Evolutionary conservation across 768 basidiomycete genomes (phyloP), one percentile per base, ranked within the genome.

Genomic region (Mrakia gelida): DNA sequence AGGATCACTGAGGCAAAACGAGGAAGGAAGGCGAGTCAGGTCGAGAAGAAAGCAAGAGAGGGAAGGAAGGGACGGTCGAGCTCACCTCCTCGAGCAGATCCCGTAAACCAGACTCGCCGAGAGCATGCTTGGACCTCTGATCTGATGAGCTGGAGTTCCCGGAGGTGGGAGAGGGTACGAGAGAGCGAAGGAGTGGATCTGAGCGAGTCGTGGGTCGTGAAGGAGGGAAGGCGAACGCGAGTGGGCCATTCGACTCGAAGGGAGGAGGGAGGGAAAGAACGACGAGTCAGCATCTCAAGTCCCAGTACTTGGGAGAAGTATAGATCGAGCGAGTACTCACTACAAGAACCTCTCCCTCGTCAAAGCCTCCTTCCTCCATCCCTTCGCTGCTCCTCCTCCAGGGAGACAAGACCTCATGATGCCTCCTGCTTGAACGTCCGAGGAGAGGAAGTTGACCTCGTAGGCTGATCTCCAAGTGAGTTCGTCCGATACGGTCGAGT

Each of bases 121-220:
- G n/a, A 78, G 68, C 7, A 78, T 34, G 23, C 72, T 54, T 2
- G 77, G 77, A 16, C 72, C 71, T 23, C 73, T 63, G 32, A 78
- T 18, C 65, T 78, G 71, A 43, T 78, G 73, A 28, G 77, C 65
- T 21, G 59, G 77, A 0, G 77, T 65, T 11, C 73, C 62, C 4
- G 77, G 77, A 23, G 77, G 65, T 26, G 77, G 77, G 18, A 78
- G 73, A 56, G 77, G 77, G 68, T 78, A 61, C 34, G 43, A 62
- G 32, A 78, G 73, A 28, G 77, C 72, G 30, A 78, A 70, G 11
- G 73, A 68, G 32, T 62, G 49, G 16, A 78, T 26, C 21, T 65
- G 45, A 15, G 71, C 28, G n/a, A 78, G 72, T 28, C 77, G 62
- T 7, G 77, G 77, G 30, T 78, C 72, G 61, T 78, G 72, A 8